A percentile compares a stretch with the other conserved stretches of the same genome.
Evolutionary conservation across 495 filamentous ascomycete genomes (phyloP).

Genomic region (Barbatosphaeria neglecta): DNA sequence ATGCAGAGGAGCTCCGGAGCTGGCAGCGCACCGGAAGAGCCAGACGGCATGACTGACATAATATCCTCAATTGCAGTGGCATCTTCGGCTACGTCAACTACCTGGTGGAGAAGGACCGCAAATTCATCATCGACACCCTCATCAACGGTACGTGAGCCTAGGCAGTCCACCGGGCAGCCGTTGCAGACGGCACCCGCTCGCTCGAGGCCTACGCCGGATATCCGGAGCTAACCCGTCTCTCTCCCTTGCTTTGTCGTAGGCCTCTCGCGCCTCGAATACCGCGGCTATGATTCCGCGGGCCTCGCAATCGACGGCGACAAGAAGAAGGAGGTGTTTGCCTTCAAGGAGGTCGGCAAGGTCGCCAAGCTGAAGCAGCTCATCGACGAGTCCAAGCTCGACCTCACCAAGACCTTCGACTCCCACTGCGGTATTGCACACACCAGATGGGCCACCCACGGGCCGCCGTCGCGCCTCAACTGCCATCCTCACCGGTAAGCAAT

Average conservation of each 20-base stretch:
- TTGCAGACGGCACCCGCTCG: too few species aligned
- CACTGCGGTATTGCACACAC: conserved; percentile 98
- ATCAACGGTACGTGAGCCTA: conserved; percentile 62
- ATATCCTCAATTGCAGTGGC: conserved; percentile 48
- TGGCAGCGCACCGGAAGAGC: too few species aligned
- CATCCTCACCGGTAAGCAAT: conserved; percentile 85
- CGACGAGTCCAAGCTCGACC: conserved; percentile 66
- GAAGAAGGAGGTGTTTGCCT: conserved; percentile 93
- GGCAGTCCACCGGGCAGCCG: conserved; percentile 7
- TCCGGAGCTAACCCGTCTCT: conserved; percentile 7
- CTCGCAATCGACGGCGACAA: conserved; percentile 95
- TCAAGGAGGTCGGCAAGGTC: conserved; percentile 99
- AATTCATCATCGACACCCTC: conserved; percentile 86
- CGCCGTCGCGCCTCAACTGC: conserved; percentile 88
- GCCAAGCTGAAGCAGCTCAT: conserved; percentile 91
- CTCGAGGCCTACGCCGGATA: too few species aligned
- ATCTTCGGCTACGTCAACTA: conserved; percentile 97
- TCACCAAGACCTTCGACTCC: conserved; percentile 87
- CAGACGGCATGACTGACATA: not conserved
- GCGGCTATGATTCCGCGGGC: conserved; percentile 95
- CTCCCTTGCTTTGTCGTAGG: conserved; percentile 25
- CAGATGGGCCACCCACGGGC: conserved; percentile 95
- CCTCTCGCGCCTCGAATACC: conserved; percentile 81
- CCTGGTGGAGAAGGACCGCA: conserved; percentile 90
- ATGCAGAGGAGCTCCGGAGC: too few species aligned